Conservation (phyloP, 2,329 filamentous ascomycete genomes). For the Didymella glomerata region DNA sequence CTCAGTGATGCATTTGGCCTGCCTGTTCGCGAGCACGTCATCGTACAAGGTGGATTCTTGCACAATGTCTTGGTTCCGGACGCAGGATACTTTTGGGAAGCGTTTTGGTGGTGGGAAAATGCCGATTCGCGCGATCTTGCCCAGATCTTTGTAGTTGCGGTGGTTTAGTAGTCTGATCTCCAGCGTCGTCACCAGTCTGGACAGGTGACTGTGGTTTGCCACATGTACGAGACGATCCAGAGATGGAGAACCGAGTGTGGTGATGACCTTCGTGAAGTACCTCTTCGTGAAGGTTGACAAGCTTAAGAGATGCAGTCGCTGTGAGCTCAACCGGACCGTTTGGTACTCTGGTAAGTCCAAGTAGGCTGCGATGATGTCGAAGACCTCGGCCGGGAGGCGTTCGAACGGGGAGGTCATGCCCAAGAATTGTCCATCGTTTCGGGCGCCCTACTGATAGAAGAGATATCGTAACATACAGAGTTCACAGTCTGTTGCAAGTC, state of each 20-base stretch:
- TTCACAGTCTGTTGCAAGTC: not conserved
- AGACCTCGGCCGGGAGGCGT: constrained; percentile 41
- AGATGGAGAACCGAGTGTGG: constrained; percentile 37
- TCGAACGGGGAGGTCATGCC: constrained; percentile 39
- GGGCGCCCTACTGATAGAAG: not conserved
- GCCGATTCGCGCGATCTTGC: constrained; percentile 33
- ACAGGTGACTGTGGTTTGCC: constrained; percentile 28
- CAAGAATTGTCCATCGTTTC: constrained; percentile 9
- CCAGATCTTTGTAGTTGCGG: constrained; percentile 33
- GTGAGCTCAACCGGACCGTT: constrained; percentile 37
- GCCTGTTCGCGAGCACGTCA: constrained; percentile 26
- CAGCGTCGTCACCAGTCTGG: constrained; percentile 29
- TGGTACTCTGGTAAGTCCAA: constrained; percentile 30
- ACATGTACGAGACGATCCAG: constrained; percentile 33
- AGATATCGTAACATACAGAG: not conserved
- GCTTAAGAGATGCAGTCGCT: constrained; percentile 32
- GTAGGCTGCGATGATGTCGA: constrained; percentile 34
- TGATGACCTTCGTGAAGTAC: constrained; percentile 34
- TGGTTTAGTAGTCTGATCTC: constrained; percentile 38
- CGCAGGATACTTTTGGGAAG: constrained; percentile 30
- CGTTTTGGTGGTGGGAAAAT: constrained; percentile 42
- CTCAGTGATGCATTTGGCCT: constrained; percentile 29
- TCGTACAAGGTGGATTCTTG: constrained; percentile 35
- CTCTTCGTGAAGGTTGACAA: constrained; percentile 33
- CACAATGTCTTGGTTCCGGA: constrained; percentile 28